Evolutionary conservation across 2,329 filamentous ascomycete species (phyloP).

Genomic region (Stylonectria norvegica): DNA sequence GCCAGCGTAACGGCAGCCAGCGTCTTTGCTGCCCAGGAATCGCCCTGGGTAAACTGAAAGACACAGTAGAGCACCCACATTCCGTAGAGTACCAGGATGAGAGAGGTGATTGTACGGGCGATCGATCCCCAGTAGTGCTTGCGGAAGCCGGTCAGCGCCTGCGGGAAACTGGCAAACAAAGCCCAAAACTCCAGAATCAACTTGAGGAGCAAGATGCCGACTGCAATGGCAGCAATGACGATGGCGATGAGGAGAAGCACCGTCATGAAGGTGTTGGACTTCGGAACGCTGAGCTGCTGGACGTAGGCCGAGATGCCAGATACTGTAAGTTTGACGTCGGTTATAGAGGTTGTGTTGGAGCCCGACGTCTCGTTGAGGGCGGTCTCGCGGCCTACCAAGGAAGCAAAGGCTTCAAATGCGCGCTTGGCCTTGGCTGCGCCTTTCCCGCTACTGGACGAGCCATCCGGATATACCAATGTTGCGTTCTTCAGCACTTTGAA

Average conservation of each 20-base stretch:
- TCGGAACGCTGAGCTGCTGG: constrained; percentile 80
- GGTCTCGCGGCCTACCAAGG: constrained; percentile 53
- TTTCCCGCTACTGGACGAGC: constrained; percentile 45
- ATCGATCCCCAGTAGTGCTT: constrained; percentile 96
- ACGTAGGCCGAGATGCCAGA: constrained; percentile 77
- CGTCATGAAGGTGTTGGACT: constrained; percentile 94
- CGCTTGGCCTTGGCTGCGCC: constrained; percentile 52
- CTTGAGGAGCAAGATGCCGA: constrained; percentile 86
- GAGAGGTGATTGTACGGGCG: constrained; percentile 79
- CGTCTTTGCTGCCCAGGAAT: constrained; percentile 87
- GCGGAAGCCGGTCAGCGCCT: constrained; percentile 76
- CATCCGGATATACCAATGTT: constrained; percentile 68
- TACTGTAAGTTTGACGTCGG: constrained; percentile 50
- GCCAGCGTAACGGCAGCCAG: constrained; percentile 79
- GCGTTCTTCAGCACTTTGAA: constrained; percentile 71
- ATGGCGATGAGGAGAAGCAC: constrained; percentile 86
- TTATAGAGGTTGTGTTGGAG: constrained; percentile 23
- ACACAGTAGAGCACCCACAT: constrained; percentile 95
- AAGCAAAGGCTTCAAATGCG: constrained; percentile 42
- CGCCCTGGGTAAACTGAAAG: constrained; percentile 89
- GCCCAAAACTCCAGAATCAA: constrained; percentile 88
- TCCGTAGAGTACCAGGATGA: constrained; percentile 89
- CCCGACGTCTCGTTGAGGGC: constrained; percentile 38
- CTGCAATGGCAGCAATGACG: constrained; percentile 75
- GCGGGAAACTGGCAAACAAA: constrained; percentile 81